Conservation (phyloP, 768 basidiomycete genomes). For the Agrocybe praecox region DNA sequence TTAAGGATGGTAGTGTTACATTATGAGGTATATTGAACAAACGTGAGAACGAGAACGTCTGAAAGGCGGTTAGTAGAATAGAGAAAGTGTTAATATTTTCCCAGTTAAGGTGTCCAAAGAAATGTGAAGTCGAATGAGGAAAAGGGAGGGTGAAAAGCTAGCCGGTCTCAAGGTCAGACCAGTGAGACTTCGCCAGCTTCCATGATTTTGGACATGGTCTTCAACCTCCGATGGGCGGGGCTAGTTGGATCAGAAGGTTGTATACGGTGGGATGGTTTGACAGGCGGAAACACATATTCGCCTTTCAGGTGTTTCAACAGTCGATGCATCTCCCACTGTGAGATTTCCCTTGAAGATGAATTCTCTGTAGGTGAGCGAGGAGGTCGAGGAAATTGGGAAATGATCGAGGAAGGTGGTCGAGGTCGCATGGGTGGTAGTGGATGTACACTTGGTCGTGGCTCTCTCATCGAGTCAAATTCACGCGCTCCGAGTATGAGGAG, state of each 20-base stretch:
- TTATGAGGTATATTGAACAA: not conserved
- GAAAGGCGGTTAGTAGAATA: not conserved
- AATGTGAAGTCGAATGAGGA: not conserved
- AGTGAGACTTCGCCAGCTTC: slow-evolving; percentile 31
- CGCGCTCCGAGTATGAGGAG: slow-evolving; percentile 44
- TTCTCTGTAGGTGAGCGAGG: slow-evolving; percentile 29
- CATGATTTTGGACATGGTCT: slow-evolving; percentile 35
- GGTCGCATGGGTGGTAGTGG: slow-evolving; percentile 17
- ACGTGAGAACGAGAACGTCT: not conserved
- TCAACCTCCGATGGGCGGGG: slow-evolving; percentile 29
- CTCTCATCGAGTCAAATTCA: slow-evolving; percentile 34
- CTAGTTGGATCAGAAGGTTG: slow-evolving; percentile 18
- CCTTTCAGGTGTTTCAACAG: slow-evolving; percentile 38
- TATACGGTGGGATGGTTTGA: slow-evolving; percentile 24
- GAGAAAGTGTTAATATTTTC: no score
- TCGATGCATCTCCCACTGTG: slow-evolving; percentile 39
- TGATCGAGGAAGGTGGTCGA: slow-evolving; percentile 8
- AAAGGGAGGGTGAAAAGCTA: not conserved
- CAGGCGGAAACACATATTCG: slow-evolving; percentile 45
- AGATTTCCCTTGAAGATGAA: slow-evolving; percentile 33
- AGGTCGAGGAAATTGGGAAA: slow-evolving; percentile 26
- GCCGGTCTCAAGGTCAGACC: slow-evolving; percentile 24
- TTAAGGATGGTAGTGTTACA: not conserved
- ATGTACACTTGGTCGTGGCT: slow-evolving; percentile 4
- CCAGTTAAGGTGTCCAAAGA: not conserved